These are phyloP conservation scores for Cyclanthera cordifolia DNA, from an alignment of 306 rosid genomes.

Conservation along the genomic window DNA sequence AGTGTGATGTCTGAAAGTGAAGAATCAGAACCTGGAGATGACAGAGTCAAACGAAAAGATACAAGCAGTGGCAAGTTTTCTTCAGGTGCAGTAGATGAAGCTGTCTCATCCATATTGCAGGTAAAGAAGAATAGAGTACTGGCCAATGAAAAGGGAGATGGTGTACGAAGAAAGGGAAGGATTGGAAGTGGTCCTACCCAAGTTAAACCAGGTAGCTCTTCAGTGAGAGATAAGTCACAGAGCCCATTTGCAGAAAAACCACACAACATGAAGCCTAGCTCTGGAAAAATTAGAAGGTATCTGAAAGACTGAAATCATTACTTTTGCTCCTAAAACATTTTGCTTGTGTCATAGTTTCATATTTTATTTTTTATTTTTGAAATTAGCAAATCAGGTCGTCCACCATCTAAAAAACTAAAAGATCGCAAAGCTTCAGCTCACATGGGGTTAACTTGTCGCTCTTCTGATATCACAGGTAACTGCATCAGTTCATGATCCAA, in stretches of 20 bases:
- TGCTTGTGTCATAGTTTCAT: not conserved
- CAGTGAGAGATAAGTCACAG: slow-evolving; percentile 44
- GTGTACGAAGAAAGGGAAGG: slow-evolving; percentile 61
- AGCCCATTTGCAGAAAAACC: slow-evolving; percentile 38
- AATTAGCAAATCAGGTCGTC: slow-evolving; percentile 70
- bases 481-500: slow-evolving; percentile 9
- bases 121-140: slow-evolving; percentile 47
- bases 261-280: slow-evolving; percentile 29
- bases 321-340: not conserved
- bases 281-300: slow-evolving; percentile 61
- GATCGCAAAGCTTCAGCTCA: slow-evolving; percentile 57
- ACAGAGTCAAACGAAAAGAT: slow-evolving; percentile 47
- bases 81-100: slow-evolving; percentile 30
- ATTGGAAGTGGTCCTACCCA: slow-evolving; percentile 50
- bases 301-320: slow-evolving; percentile 16
- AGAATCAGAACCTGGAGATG: slow-evolving; percentile 69
- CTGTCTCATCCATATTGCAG: slow-evolving; percentile 31
- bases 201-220: slow-evolving; percentile 42
- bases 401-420: slow-evolving; percentile 70
- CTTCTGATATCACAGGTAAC: slow-evolving; percentile 61
- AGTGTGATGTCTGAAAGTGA: slow-evolving; percentile 66
- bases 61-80: slow-evolving; percentile 16
- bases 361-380: slow-evolving; percentile 13
- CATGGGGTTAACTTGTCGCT: slow-evolving; percentile 38
- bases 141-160: slow-evolving; percentile 52